phyloP scores from a whole-genome alignment of 2,329 filamentous ascomycete genomes.

The Rhynchosporium secalis region DNA sequence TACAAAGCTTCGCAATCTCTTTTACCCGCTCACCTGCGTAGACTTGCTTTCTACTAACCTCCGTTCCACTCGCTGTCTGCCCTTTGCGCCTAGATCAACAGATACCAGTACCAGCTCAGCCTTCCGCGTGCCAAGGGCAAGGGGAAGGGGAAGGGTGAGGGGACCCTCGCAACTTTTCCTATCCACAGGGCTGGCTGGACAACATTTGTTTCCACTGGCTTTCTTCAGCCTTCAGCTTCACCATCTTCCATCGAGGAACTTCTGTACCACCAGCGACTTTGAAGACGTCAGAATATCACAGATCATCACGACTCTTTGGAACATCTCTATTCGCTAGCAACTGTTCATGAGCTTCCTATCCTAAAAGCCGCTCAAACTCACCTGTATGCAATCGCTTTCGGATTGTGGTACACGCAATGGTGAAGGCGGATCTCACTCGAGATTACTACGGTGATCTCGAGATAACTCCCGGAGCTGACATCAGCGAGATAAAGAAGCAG shows the following conservation, averaged over 20 bases:
- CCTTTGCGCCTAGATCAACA: too few species aligned
- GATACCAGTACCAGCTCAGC: too few species aligned
- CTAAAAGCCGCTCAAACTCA: neutral
- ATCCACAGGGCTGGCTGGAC: neutral
- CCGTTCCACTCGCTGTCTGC: too few species aligned
- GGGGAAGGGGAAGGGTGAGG: too few species aligned
- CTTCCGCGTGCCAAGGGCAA: too few species aligned
- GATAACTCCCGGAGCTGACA: constrained; percentile 55
- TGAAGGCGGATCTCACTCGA: constrained; percentile 39
- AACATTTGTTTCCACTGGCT: neutral
- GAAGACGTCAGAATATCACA: neutral
- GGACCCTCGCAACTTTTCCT: neutral
- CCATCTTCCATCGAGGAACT: neutral
- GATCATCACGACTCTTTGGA: neutral
- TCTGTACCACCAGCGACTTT: constrained; percentile 10
- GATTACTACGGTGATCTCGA: constrained; percentile 72
- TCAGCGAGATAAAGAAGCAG: constrained; percentile 67
- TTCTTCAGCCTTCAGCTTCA: neutral
- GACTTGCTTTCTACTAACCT: too few species aligned
- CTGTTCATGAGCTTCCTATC: constrained; percentile 7
- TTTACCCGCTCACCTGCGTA: too few species aligned
- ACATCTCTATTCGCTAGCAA: neutral
- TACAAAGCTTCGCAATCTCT: too few species aligned
- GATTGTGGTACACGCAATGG: constrained; percentile 32
- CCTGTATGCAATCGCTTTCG: neutral